Conservation (phyloP, 768 basidiomycete species). For the Boletus fagicola region DNA sequence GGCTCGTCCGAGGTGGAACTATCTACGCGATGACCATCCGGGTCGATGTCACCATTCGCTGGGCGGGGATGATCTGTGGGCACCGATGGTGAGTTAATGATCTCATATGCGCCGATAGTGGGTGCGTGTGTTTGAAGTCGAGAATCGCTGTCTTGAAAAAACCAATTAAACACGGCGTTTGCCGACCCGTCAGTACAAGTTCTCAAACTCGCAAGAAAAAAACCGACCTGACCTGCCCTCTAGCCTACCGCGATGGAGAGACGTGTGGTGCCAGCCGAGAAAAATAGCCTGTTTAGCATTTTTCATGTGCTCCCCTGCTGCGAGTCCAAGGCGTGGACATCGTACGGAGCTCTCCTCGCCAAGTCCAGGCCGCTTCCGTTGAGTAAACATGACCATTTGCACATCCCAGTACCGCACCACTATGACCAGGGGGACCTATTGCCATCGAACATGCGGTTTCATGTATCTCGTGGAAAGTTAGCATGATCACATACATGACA, state of each 20-base stretch:
- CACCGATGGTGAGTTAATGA: neutral
- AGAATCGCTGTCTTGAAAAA: constrained; percentile 2
- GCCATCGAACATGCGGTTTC: neutral
- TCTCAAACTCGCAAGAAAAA: neutral
- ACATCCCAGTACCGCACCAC: neutral
- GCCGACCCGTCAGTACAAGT: neutral
- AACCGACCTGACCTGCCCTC: neutral
- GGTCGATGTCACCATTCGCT: neutral
- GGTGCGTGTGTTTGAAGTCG: neutral
- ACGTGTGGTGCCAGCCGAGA: neutral
- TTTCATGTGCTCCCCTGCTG: neutral
- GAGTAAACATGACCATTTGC: neutral
- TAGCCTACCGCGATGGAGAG: neutral
- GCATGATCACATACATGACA: neutral
- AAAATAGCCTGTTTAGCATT: neutral
- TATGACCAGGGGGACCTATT: too few species aligned
- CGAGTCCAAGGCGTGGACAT: neutral
- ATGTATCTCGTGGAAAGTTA: neutral
- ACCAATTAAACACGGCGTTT: constrained; percentile 3
- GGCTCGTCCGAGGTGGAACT: neutral
- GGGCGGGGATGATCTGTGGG: neutral
- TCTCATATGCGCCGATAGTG: neutral
- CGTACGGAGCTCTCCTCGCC: neutral
- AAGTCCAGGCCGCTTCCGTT: neutral
- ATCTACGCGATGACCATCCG: neutral